phyloP scores from a whole-genome alignment of 2,329 filamentous ascomycete genomes.

The Cercospora sojina region DNA sequence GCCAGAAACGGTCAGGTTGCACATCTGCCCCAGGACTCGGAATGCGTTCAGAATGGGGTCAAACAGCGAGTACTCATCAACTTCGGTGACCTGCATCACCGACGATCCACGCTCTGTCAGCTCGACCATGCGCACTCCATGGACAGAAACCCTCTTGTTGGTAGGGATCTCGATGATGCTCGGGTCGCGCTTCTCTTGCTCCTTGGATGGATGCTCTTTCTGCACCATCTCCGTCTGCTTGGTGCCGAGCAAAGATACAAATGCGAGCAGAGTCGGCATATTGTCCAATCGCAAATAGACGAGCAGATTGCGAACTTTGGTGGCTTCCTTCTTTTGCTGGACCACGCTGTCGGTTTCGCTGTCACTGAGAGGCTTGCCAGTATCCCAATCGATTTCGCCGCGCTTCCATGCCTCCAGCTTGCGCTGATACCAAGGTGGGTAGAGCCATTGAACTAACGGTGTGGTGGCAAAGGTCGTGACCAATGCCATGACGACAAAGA shows the following conservation, averaged over 20 bases:
- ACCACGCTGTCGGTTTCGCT: slow-evolving; percentile 35
- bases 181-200: slow-evolving; percentile 17
- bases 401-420: slow-evolving; percentile 73
- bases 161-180: not conserved
- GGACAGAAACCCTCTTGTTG: slow-evolving; percentile 48
- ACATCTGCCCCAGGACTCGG: slow-evolving; percentile 79
- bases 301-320: slow-evolving; percentile 63
- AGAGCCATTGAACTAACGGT: slow-evolving; percentile 69
- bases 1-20: slow-evolving; percentile 79
- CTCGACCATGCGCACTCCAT: slow-evolving; percentile 82
- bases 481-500: slow-evolving; percentile 92
- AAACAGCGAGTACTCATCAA: slow-evolving; percentile 62
- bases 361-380: slow-evolving; percentile 50
- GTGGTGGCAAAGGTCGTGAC: slow-evolving; percentile 83
- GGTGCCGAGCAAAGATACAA: slow-evolving; percentile 75
- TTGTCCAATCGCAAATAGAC: slow-evolving; percentile 84
- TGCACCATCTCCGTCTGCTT: slow-evolving; percentile 43
- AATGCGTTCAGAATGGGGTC: slow-evolving; percentile 92
- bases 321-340: slow-evolving; percentile 52
- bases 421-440: slow-evolving; percentile 73
- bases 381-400: slow-evolving; percentile 89
- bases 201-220: slow-evolving; percentile 41
- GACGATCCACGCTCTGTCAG: slow-evolving; percentile 90
- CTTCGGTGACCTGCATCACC: slow-evolving; percentile 88
- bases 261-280: slow-evolving; percentile 75